Evolutionary conservation across 164 flowering plant species (phyloP).

Genomic region (Platanus orientalis): DNA sequence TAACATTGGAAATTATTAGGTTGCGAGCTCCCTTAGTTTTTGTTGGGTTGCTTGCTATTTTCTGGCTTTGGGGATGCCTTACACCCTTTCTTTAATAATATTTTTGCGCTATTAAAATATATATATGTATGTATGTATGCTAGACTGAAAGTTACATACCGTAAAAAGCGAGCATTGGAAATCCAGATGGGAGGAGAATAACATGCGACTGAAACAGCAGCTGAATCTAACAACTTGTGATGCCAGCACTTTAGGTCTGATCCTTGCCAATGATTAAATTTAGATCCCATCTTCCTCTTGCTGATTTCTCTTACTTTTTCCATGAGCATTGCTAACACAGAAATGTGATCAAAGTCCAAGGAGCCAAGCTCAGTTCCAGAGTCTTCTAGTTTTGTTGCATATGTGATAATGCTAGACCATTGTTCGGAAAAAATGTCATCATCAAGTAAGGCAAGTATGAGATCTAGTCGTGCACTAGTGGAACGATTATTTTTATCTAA

Average conservation of each 20-base stretch:
- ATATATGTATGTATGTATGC: too few species aligned
- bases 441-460: slow-evolving; percentile 74
- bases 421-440: slow-evolving; percentile 69
- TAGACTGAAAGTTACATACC: too few species aligned
- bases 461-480: slow-evolving; percentile 54
- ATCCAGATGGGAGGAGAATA: slow-evolving; percentile 33
- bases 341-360: slow-evolving; percentile 25
- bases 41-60: too few species aligned
- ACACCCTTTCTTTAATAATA: too few species aligned
- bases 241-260: slow-evolving; percentile 46
- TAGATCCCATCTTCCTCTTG: slow-evolving; percentile 20
- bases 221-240: slow-evolving; percentile 63
- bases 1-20: neutral
- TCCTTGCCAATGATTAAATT: slow-evolving; percentile 14
- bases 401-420: slow-evolving; percentile 54
- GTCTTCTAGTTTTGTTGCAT: slow-evolving; percentile 28
- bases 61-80: too few species aligned
- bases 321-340: slow-evolving; percentile 55
- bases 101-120: too few species aligned
- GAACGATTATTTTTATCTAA: slow-evolving; percentile 38
- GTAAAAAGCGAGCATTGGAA: slow-evolving; percentile 44
- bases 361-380: slow-evolving; percentile 21
- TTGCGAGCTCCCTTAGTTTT: too few species aligned
- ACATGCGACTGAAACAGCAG: slow-evolving; percentile 47
- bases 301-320: slow-evolving; percentile 54